phyloP scores from a whole-genome alignment of 2,329 filamentous ascomycete species.

The Colletotrichum aenigma region DNA sequence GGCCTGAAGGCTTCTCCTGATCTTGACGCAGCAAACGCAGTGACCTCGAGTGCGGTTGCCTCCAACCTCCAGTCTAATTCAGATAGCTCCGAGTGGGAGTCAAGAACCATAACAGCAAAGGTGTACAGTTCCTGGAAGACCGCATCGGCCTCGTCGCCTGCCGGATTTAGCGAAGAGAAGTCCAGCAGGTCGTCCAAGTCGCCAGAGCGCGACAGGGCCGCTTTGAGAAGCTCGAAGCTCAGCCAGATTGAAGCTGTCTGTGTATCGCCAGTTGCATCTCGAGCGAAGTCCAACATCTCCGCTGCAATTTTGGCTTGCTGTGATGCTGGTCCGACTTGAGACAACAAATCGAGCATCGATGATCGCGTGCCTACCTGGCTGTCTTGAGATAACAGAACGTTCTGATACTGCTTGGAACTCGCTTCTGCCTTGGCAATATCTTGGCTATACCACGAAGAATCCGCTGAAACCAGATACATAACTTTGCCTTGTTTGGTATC shows the following conservation, averaged over 20 bases:
- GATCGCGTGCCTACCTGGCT: conserved; percentile 67
- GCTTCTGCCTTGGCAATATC: conserved; percentile 26
- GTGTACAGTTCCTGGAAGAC: conserved; percentile 71
- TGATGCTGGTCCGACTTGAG: conserved; percentile 59
- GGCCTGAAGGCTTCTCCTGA: conserved; percentile 73
- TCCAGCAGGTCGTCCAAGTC: conserved; percentile 72
- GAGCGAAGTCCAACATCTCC: conserved; percentile 68
- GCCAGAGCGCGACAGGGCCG: conserved; percentile 52
- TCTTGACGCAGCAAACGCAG: conserved; percentile 75
- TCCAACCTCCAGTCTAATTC: conserved; percentile 72
- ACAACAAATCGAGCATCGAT: conserved; percentile 63
- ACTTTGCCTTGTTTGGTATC: conserved; percentile 33
- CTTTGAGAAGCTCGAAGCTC: conserved; percentile 72
- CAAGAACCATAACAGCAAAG: conserved; percentile 67
- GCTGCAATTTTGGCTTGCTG: conserved; percentile 65
- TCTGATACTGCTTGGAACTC: conserved; percentile 51
- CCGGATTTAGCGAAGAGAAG: conserved; percentile 43
- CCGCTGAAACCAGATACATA: conserved; percentile 32
- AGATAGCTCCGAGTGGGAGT: conserved; percentile 53
- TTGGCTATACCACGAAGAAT: conserved; percentile 31
- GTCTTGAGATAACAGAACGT: conserved; percentile 66
- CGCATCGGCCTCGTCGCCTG: conserved; percentile 46
- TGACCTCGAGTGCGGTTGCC: conserved; percentile 80
- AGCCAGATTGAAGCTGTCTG: conserved; percentile 82
- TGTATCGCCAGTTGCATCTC: conserved; percentile 59